Evolutionary conservation across 1,139 yeast species (phyloP), one percentile per base, ranked within the genome.

Genomic region (Protomyces macrosporus): DNA sequence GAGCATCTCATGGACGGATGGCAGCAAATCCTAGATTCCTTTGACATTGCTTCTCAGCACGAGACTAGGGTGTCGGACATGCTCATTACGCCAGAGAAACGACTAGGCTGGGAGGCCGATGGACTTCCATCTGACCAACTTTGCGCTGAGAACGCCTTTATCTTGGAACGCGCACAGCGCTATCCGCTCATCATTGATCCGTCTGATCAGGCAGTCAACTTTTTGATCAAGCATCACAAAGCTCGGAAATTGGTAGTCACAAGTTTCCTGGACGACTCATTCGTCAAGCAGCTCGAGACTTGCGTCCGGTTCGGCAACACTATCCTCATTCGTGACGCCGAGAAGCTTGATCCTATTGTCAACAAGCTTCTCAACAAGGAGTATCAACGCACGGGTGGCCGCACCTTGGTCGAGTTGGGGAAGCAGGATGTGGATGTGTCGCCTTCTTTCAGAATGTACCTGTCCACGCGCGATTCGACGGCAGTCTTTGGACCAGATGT

Each of bases 251-350:
- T 86, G 1, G 76, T 80, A 0, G 72, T 83, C 0, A 82, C 96
- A 0, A 88, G 95, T 69, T 91, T 90, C 71, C 73, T 87, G 61
- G 89, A 87, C 70, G 82, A 81, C n/a, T 82, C 86, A 0, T 88
- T 86, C 72, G 72, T 82, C 3, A 86, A 84, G 69, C 88, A 84
- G 62, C 74, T 91, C 34, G 96, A 90, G 71, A 87, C 90, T 71
- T 86, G 96, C 0, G 73, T 91, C 35, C 78, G 95, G 67, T 91
- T 91, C 77, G 98, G 98, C 6, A 90, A 90, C 3, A 72, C 82
- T 0, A 76, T 91, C 7, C 72, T 91, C 10, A 80, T 91, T 37
- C 84, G 83, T 69, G 95, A 91, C 74, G 90, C 91, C 2, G 97
- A 91, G 71, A 77, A 81, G 69, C 84, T 83, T 71, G 93, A 91